Conservation (phyloP, 257 asterid species). For the Ligustrum vulgare region DNA sequence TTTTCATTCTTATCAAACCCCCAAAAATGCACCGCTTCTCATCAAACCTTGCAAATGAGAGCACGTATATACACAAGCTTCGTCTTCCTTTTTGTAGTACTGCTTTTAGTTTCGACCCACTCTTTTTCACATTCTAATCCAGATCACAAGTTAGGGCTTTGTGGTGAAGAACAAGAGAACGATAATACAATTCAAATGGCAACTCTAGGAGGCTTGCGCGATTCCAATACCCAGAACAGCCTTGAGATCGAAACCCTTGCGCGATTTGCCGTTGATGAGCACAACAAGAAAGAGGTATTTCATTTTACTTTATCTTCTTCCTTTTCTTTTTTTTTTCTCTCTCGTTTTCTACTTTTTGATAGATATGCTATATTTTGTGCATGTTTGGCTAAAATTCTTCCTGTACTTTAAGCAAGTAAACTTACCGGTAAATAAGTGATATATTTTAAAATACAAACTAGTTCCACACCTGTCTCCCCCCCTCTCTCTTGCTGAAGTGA, state of each 20-base stretch:
- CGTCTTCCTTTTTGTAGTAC: background rate
- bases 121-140: slow-evolving; percentile 1
- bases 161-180: slow-evolving; percentile 24
- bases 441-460: no score
- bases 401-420: no score
- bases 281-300: slow-evolving; percentile 65
- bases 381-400: background rate
- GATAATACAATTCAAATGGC: slow-evolving; percentile 40
- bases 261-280: slow-evolving; percentile 69
- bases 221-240: slow-evolving; percentile 38
- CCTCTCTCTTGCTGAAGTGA: no score
- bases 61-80: background rate
- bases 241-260: slow-evolving; percentile 58
- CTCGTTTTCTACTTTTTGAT: background rate
- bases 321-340: background rate
- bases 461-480: no score
- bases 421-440: background rate
- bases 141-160: slow-evolving; percentile 35
- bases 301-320: background rate
- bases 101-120: background rate
- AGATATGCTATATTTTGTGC: background rate
- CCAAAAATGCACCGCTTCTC: background rate
- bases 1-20: background rate
- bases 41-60: background rate
- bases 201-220: slow-evolving; percentile 57